These are phyloP conservation scores for Stephania yunnanensis DNA, from an alignment of 164 flowering plant species.

Conservation along the genomic window DNA sequence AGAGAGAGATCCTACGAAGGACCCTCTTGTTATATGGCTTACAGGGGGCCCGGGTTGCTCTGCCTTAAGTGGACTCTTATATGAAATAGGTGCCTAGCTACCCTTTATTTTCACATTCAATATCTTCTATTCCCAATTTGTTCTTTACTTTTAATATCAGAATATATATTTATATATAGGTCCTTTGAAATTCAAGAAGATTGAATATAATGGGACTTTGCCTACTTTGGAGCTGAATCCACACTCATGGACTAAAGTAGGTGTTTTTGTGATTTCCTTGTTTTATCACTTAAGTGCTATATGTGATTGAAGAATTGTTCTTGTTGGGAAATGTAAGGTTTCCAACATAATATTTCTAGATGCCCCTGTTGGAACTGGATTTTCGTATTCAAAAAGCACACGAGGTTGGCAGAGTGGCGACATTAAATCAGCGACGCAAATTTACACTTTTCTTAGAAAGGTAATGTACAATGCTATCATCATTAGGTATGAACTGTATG, in stretches of 20 bases:
- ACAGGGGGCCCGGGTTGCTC: conserved; percentile 44
- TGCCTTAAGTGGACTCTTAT: conserved; percentile 19
- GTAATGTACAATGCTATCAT: conserved; percentile 7
- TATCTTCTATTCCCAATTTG: neutral
- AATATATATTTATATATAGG: neutral
- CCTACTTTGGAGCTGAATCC: neutral
- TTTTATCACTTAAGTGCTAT: neutral
- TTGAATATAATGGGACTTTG: conserved; percentile 5
- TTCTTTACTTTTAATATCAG: neutral
- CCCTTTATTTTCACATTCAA: neutral
- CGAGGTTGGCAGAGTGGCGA: conserved; percentile 15
- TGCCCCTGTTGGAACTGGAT: conserved; percentile 44
- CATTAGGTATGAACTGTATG: neutral
- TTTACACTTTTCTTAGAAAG: conserved; percentile 20
- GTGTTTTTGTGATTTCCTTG: neutral
- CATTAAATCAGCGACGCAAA: conserved; percentile 1
- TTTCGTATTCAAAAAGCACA: conserved; percentile 30
- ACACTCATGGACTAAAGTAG: conserved; percentile 5
- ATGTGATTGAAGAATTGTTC: neutral
- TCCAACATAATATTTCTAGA: conserved; percentile 44
- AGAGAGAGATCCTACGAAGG: conserved; percentile 24
- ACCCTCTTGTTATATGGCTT: conserved; percentile 35
- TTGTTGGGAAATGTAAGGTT: conserved; percentile 17
- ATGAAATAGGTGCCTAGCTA: conserved; percentile 22
- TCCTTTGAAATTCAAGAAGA: neutral